phyloP scores from a whole-genome alignment of 2,329 filamentous ascomycete genomes.

The Pseudogymnoascus sp. region DNA sequence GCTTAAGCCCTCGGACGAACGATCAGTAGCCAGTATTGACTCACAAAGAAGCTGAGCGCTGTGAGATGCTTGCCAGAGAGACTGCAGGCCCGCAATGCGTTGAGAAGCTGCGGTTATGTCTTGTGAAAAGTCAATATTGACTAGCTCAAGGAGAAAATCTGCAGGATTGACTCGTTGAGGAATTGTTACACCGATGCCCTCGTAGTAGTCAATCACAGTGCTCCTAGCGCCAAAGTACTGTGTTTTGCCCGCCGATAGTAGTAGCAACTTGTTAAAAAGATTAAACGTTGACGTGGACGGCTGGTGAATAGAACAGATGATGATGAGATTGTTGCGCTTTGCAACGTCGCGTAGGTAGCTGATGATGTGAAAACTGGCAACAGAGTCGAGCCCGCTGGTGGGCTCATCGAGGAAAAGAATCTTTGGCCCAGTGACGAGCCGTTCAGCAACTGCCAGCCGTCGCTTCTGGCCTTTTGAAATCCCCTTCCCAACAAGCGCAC shows the following conservation, averaged over 20 bases:
- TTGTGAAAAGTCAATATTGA: conserved; percentile 62
- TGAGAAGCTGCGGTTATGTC: background rate
- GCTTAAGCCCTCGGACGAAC: background rate
- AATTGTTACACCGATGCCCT: conserved; percentile 27
- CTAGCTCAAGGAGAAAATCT: conserved; percentile 66
- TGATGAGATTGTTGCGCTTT: conserved; percentile 61
- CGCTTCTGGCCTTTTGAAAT: conserved; percentile 77
- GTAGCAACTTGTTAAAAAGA: conserved; percentile 66
- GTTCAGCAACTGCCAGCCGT: conserved; percentile 56
- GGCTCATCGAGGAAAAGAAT: conserved; percentile 59
- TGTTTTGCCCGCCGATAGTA: background rate
- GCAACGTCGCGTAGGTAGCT: conserved; percentile 63
- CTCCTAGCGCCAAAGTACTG: background rate
- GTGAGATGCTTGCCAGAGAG: background rate
- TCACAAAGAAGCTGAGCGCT: background rate
- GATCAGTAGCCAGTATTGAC: background rate
- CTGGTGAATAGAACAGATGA: conserved; percentile 74
- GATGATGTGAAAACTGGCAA: conserved; percentile 68
- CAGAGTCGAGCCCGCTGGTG: conserved; percentile 56
- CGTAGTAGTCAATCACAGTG: background rate
- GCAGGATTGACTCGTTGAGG: conserved; percentile 67
- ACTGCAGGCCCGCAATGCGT: background rate
- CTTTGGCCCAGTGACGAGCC: conserved; percentile 40
- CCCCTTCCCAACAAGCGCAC: conserved; percentile 73
- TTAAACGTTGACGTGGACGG: conserved; percentile 69